Conservation (phyloP, 352 stramenopile genomes). For the Pythium chondricola region DNA sequence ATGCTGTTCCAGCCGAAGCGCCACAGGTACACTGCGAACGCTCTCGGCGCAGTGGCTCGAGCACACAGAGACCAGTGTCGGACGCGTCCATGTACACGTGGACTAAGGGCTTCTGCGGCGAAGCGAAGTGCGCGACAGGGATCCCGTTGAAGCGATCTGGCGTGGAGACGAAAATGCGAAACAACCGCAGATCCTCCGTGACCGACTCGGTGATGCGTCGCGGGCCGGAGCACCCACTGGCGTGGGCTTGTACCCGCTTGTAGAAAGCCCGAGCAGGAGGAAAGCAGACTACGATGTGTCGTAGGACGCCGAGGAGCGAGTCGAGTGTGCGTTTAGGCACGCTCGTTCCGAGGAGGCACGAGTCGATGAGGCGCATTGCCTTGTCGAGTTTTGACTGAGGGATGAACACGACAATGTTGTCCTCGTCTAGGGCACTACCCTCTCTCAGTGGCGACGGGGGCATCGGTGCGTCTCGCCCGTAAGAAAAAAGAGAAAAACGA, state of each 20-base stretch:
- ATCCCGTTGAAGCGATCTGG: background rate
- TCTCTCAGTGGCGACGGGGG: no score
- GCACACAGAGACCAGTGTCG: background rate
- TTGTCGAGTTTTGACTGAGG: no score
- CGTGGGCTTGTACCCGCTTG: background rate
- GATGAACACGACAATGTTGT: no score
- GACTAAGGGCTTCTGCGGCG: background rate
- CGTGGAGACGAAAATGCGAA: background rate
- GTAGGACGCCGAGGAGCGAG: background rate
- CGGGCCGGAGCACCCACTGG: background rate
- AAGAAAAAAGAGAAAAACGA: no score
- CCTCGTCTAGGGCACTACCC: no score
- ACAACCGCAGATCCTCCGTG: background rate
- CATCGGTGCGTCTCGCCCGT: no score
- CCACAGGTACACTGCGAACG: slow-evolving; percentile 17
- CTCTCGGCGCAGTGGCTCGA: background rate
- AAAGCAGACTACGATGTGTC: slow-evolving; percentile 1
- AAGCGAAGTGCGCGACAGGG: background rate
- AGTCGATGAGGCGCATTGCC: no score
- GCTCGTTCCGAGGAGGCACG: no score
- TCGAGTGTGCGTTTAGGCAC: background rate
- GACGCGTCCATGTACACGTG: background rate
- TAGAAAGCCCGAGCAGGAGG: slow-evolving; percentile 1
- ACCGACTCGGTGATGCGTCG: background rate
- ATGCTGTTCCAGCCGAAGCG: slow-evolving; percentile 11